phyloP scores from a whole-genome alignment of 257 asterid genomes.

The Schizonepeta tenuifolia region DNA sequence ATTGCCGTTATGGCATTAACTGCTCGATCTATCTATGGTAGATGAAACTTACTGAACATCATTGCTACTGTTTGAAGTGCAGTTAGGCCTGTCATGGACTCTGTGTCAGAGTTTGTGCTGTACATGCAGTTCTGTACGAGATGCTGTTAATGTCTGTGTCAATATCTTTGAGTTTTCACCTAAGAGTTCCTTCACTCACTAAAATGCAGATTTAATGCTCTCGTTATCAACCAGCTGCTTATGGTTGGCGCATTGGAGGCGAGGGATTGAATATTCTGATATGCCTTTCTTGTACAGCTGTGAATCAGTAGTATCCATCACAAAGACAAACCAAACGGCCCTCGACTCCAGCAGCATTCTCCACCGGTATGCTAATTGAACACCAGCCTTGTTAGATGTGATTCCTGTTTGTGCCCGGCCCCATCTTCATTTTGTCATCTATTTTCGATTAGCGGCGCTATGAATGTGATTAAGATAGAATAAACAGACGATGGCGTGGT shows the following conservation, averaged over 20 bases:
- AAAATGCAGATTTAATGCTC: conserved; percentile 16
- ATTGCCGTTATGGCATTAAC: neutral
- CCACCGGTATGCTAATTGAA: neutral
- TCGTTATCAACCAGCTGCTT: conserved; percentile 16
- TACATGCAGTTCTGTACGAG: neutral
- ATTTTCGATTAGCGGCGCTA: neutral
- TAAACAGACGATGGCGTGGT: conserved; percentile 14
- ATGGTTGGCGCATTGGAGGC: neutral
- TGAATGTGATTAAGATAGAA: conserved; percentile 13
- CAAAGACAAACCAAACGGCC: neutral
- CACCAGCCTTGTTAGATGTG: neutral
- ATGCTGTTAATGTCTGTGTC: neutral
- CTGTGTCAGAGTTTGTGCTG: neutral
- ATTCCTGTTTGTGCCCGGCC: neutral
- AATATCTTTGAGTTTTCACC: conserved; percentile 5
- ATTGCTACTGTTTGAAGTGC: neutral
- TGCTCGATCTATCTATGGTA: neutral
- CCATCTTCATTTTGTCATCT: neutral
- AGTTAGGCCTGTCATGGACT: neutral
- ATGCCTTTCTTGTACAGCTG: neutral
- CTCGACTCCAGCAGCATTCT: neutral
- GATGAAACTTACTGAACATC: conserved; percentile 1
- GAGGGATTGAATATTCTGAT: neutral
- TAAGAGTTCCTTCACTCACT: conserved; percentile 11
- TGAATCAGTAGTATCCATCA: conserved; percentile 1